Base-by-base conservation (phyloP, 257 asterid species). In the Petunia axillaris region DNA sequence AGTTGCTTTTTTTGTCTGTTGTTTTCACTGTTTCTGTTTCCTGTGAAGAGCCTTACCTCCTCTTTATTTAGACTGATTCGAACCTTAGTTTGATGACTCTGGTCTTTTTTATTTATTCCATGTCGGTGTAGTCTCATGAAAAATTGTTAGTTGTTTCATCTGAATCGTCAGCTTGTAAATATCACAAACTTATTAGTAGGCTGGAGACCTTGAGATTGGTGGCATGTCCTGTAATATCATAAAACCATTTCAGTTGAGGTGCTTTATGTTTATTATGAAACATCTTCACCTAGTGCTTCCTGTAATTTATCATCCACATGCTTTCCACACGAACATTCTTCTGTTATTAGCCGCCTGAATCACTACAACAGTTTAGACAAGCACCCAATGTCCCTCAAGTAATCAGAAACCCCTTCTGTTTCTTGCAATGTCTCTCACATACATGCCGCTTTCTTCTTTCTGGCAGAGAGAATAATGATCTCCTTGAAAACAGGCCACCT, bases 41-140 rank as follows among this genome's bases (percentile, higher is more conserved):
- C 55, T 67, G 2, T 39, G 37, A 60, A 46, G 46, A 9, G 59
- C 77, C 77, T 46, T 38, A 9, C 37, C 55, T 70, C 57, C 40
- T 46, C 76, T 46, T 14, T 70, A 44, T 46, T 16, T 70, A 70
- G 55, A 70, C 40, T 16, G 59, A 70, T 46, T 70, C 16, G 77
- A 70, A 70, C 77, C 39, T 66, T 66, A 70, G 58, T 70, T 44
- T 36, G 41, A 70, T 16, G 41, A 25, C 59, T 44, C 58, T 25
- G 58, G 14, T 70, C 16, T 3, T 46, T 67, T 44, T 16, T 40
- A 43, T 70, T 41, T 70, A 59, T 44, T 44, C 38, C 57, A 44
- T 16, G 76, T 44, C 40, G 25, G 9, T 1, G n/a, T 44, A 8
- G 67, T 67, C 14, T 43, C 75, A 67, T 41, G 54, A n/a, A 7